These are phyloP conservation scores for Lichenothelia convexa DNA, from an alignment of 495 filamentous ascomycete genomes.

Conservation along the genomic window DNA sequence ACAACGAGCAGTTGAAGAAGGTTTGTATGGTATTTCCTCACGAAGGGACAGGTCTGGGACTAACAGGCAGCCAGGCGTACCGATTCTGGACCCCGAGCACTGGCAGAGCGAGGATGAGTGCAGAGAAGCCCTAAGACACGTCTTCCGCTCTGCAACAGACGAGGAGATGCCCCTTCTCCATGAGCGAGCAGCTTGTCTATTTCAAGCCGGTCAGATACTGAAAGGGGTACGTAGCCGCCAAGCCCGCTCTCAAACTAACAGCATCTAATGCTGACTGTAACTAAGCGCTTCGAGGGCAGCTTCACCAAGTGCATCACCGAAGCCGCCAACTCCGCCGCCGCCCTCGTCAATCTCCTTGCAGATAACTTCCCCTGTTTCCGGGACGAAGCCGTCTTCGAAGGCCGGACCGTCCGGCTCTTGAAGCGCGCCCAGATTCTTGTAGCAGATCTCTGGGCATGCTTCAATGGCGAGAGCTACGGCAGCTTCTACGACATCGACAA, in stretches of 20 bases:
- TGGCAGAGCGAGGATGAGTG: slow-evolving; percentile 67
- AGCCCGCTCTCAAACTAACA: not conserved
- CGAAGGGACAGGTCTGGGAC: not conserved
- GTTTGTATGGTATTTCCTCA: slow-evolving; percentile 18
- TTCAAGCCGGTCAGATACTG: slow-evolving; percentile 70
- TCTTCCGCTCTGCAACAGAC: slow-evolving; percentile 72
- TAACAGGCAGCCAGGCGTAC: slow-evolving; percentile 39
- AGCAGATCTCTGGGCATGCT: slow-evolving; percentile 89
- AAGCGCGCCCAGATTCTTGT: slow-evolving; percentile 93
- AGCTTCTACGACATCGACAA: slow-evolving; percentile 81
- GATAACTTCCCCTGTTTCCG: slow-evolving; percentile 70
- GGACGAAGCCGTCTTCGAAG: slow-evolving; percentile 58
- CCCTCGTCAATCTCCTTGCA: slow-evolving; percentile 64
- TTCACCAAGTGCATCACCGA: slow-evolving; percentile 56
- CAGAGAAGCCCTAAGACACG: slow-evolving; percentile 50
- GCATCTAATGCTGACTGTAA: not conserved
- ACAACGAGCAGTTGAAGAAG: slow-evolving; percentile 77
- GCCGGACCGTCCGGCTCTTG: slow-evolving; percentile 58
- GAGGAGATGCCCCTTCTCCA: slow-evolving; percentile 75
- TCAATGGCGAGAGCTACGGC: slow-evolving; percentile 62
- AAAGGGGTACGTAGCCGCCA: slow-evolving; percentile 44
- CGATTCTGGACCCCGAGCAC: slow-evolving; percentile 74
- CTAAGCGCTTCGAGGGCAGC: slow-evolving; percentile 65
- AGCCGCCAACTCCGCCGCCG: slow-evolving; percentile 62
- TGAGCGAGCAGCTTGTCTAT: slow-evolving; percentile 59